Evolutionary conservation across 257 asterid species (phyloP), one percentile per base, ranked within the genome.

Genomic region (Jaltomata sinuosa): DNA sequence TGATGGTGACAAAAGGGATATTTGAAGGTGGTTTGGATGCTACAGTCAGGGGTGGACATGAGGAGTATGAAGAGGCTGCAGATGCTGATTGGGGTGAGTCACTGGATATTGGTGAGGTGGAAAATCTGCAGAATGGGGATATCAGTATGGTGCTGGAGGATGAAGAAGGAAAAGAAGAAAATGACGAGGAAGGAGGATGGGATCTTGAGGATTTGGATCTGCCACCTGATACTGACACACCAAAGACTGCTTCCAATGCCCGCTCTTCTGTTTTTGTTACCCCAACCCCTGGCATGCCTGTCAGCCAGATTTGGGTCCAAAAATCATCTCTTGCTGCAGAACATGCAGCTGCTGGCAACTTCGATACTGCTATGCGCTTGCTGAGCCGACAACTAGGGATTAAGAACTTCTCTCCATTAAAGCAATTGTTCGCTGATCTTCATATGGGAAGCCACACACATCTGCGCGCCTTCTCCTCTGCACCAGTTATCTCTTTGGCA

Each of bases 321-420:
- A 90, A 88, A 81, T 96, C 98, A 18, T 89, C 98, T 34, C 95
- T 96, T 55, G 99, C 99, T 14, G 98, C 95, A 45, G 99, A 96
- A 76, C 99, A 96, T 16, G 98, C 94, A 18, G 97, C 98, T 71
- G 98, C 98, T 12, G 99, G 99, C 16, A 91, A 96, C 87, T 96
- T 94, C 40, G 98, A 96, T 84, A 96, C 95, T 14, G 98, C 99
- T 45, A 92, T 94, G 99, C 96, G 99, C 50, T 86, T 96, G 49
- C 87, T 96, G 86, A 92, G 84, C 92, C 95, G 98, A 11, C 99
- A 96, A 81, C 80, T 96, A 42, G 99, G 98, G 68, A 90, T 96
- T 62, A 84, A 82, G 45, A 96, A 94, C 81, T 96, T 96, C 64
- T 36, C 92, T 61, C 98, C 98, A 34, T 80, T 95, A 84, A 94